Conservation (phyloP, 768 basidiomycete genomes). For the Suillus tomentosus region DNA sequence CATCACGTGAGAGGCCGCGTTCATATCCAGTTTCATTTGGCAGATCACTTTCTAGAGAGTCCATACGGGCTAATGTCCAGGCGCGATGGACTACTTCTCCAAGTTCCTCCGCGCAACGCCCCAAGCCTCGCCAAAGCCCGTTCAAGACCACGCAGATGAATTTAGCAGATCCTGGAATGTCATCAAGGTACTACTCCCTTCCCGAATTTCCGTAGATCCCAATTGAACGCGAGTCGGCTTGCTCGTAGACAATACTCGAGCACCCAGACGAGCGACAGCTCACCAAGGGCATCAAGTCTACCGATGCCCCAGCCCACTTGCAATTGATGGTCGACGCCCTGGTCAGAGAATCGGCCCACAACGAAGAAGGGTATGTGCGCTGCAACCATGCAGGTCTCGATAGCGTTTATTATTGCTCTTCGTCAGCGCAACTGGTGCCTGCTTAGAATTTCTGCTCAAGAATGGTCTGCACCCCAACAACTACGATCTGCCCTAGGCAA, state of each 20-base stretch:
- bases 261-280: slow-evolving; percentile 91
- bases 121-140: slow-evolving; percentile 48
- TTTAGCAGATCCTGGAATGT: slow-evolving; percentile 77
- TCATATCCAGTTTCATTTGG: not conserved
- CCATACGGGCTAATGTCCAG: slow-evolving; percentile 5
- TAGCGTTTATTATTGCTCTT: slow-evolving; percentile 17
- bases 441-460: slow-evolving; percentile 89
- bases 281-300: slow-evolving; percentile 75
- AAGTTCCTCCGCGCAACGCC: slow-evolving; percentile 61
- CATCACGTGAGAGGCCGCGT: slow-evolving; percentile 11
- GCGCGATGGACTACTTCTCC: slow-evolving; percentile 80
- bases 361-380: slow-evolving; percentile 80
- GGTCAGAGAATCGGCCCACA: slow-evolving; percentile 80
- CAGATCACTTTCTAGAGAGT: not conserved
- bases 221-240: slow-evolving; percentile 15
- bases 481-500: not conserved
- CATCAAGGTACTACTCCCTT: slow-evolving; percentile 55
- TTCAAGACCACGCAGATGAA: slow-evolving; percentile 68
- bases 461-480: slow-evolving; percentile 53
- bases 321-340: slow-evolving; percentile 83
- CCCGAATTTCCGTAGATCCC: not conserved
- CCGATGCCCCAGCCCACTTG: slow-evolving; percentile 76
- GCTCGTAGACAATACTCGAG: slow-evolving; percentile 69
- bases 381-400: slow-evolving; percentile 8
- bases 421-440: slow-evolving; percentile 79